Conservation (phyloP, 805 yeast species). For the Hanseniaspora taiwanica region DNA sequence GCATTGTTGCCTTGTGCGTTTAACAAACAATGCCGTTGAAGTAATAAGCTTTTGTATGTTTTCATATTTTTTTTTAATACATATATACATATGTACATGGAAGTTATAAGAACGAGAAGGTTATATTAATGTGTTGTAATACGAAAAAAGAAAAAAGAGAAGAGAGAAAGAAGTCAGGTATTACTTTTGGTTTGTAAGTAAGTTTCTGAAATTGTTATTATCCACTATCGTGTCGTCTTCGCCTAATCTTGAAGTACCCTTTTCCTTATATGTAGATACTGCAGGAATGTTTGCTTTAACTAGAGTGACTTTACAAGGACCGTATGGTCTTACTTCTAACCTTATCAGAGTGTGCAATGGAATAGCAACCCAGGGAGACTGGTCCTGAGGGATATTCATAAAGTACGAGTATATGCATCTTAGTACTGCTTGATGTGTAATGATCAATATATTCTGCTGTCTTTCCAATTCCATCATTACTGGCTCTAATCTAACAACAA, state of each 20-base stretch:
- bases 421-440: slow-evolving; percentile 94
- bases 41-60: no score
- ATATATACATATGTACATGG: no score
- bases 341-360: slow-evolving; percentile 92
- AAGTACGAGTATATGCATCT: slow-evolving; percentile 95
- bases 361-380: slow-evolving; percentile 97
- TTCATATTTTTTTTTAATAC: no score
- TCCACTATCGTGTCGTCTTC: slow-evolving; percentile 16
- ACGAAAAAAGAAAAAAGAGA: no score
- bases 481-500: slow-evolving; percentile 88
- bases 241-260: slow-evolving; percentile 55
- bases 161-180: no score
- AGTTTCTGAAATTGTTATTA: slow-evolving; percentile 10
- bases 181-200: slow-evolving; percentile 7
- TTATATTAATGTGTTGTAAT: no score
- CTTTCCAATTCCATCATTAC: slow-evolving; percentile 97
- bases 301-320: slow-evolving; percentile 64
- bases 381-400: slow-evolving; percentile 97
- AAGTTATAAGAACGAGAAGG: no score
- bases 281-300: slow-evolving; percentile 97
- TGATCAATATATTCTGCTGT: slow-evolving; percentile 88
- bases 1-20: no score
- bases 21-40: no score
- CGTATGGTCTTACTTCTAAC: slow-evolving; percentile 89
- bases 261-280: slow-evolving; percentile 90